Conservation (phyloP, 2,329 filamentous ascomycete species). For the Curvularia hawaiiensis region DNA sequence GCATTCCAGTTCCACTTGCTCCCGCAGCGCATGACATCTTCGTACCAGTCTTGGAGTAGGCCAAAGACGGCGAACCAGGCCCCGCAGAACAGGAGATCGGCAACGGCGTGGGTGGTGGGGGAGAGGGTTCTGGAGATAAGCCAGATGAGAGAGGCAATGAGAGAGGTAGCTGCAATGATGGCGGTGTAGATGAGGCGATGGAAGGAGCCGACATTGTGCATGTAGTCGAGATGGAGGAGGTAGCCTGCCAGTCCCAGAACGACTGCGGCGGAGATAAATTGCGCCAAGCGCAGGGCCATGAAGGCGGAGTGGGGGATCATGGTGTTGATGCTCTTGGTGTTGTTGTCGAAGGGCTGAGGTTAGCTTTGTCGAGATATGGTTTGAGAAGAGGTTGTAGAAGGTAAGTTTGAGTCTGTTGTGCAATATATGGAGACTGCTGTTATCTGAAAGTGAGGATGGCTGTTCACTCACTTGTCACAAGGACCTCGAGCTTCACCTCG, state of each 20-base stretch:
- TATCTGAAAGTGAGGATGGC: not conserved
- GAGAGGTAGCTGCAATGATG: conserved; percentile 72
- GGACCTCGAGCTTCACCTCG: not conserved
- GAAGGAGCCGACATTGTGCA: conserved; percentile 58
- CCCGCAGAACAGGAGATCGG: conserved; percentile 70
- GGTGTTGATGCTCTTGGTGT: too few species aligned
- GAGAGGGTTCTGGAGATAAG: conserved; percentile 54
- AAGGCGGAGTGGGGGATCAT: conserved; percentile 56
- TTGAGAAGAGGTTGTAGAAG: not conserved
- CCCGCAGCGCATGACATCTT: conserved; percentile 27
- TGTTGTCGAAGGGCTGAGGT: not conserved
- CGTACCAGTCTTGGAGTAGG: conserved; percentile 48
- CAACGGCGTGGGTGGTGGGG: conserved; percentile 70
- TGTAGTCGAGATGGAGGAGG: conserved; percentile 25
- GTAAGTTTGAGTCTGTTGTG: not conserved
- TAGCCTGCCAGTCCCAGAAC: conserved; percentile 29
- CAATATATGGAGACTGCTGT: too few species aligned
- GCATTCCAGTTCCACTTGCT: conserved; percentile 57
- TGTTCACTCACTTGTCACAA: not conserved
- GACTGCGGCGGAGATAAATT: conserved; percentile 72
- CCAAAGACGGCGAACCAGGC: conserved; percentile 62
- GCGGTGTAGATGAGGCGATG: conserved; percentile 77
- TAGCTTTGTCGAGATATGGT: not conserved
- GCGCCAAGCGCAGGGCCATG: conserved; percentile 62
- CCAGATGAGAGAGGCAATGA: not conserved